Percentiles rank a stretch among this genome's conserved stretches.
phyloP scores from a whole-genome alignment of 495 filamentous ascomycete genomes.

The Trichoderma orchidacearum region DNA sequence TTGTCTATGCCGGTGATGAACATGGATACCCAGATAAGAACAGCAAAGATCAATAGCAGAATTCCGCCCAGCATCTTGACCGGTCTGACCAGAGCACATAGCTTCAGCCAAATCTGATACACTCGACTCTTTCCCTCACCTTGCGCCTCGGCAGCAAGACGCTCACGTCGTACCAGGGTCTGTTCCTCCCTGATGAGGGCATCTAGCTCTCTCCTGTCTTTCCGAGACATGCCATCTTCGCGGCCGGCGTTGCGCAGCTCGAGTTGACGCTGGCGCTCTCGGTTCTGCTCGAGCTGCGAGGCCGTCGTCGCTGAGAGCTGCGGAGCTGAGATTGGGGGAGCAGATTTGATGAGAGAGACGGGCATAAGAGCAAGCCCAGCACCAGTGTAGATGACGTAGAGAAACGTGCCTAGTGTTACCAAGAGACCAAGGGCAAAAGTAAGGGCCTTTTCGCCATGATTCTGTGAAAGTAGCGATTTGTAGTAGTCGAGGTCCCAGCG shows the following conservation, averaged over 20 bases:
- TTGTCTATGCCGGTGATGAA: conserved; percentile 93
- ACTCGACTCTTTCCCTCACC: conserved; percentile 60
- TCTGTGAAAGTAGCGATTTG: conserved; percentile 67
- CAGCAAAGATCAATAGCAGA: conserved; percentile 51
- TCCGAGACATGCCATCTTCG: conserved; percentile 56
- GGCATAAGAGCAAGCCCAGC: conserved; percentile 82
- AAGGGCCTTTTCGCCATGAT: conserved; percentile 83
- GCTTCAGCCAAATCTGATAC: conserved; percentile 59
- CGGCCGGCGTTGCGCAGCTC: conserved; percentile 75
- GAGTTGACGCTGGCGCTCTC: conserved; percentile 81
- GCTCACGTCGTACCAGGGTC: conserved; percentile 79
- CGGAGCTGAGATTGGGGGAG: conserved; percentile 66
- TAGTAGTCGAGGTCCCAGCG: conserved; percentile 79
- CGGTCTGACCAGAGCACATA: conserved; percentile 63
- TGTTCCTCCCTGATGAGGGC: conserved; percentile 77
- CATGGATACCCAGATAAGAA: conserved; percentile 82
- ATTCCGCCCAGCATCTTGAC: conserved; percentile 79
- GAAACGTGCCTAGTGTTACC: conserved; percentile 67
- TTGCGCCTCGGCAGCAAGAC: conserved; percentile 66
- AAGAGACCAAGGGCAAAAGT: conserved; percentile 79
- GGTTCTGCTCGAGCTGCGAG: conserved; percentile 68
- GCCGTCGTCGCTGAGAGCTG: conserved; percentile 60
- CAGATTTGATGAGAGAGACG: conserved; percentile 78
- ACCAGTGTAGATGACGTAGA: conserved; percentile 82
- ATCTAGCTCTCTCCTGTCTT: conserved; percentile 82